Evolutionary conservation across 495 filamentous ascomycete species (phyloP), one percentile per base, ranked within the genome.

Genomic region (Neurospora tetraspora): DNA sequence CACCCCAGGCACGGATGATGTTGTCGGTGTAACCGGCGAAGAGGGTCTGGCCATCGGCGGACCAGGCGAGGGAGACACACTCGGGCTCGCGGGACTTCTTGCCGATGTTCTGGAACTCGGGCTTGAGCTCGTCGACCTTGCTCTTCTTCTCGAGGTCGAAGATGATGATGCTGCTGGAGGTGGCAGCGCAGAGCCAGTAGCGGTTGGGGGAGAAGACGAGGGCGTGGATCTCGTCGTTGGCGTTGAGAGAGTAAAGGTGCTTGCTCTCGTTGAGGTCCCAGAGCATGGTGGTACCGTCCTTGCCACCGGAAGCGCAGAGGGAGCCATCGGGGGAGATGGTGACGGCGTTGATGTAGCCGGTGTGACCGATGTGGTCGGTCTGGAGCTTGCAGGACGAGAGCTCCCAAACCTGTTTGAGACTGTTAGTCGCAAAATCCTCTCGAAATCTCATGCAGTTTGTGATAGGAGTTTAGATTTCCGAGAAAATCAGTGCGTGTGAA

Each of bases 81-180:
- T 99, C 96, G 75, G 96, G 96, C 86, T 98, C 96, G 83, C 94
- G 88, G 89, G 89, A 92, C 94, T 98, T 98, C 94, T 97, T 97
- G 86, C 96, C 94, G 81, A 94, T 91, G 80, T 94, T 89, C 75
- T 93, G 89, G 87, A 96, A 98, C 81, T 99, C 96, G 76, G 96
- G 96, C 93, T 97, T 98, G 83, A 99, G 89, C 90, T 98, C 96
- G 79, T 99, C 96, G 76, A 99, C 96, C 91, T 98, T 98, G 91
- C 91, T 95, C 93, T 99, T 98, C 94, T 99, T 99, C 93, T 99
- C 96, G 78, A 99, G 90, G 83, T 99, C 96, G 86, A 99, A 99
- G 88, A 99, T 98, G 90, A 97, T 98, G 90, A 99, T 98, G 88
- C 89, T 92, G 87, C 88, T 92, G 81, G 92, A 88, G 73, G 96